Evolutionary conservation across 257 asterid genomes (phyloP), one percentile per base, ranked within the genome.

Genomic region (Solanum corneliomulleri): DNA sequence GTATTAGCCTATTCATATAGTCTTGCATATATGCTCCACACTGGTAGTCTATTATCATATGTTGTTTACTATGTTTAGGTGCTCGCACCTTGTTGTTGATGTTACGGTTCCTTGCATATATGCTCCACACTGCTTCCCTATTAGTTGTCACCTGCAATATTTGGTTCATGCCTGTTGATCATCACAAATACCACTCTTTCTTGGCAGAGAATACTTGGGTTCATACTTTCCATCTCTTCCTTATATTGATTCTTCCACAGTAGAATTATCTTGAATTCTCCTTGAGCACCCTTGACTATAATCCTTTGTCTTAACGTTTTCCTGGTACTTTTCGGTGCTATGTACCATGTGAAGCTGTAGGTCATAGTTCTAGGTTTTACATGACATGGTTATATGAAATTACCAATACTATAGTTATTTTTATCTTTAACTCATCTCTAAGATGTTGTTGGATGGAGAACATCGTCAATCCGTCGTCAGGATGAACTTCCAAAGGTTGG

Each of bases 391-490:
- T 39, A 11, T 75, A 85, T 8, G 68, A 29, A 11, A 85, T 85
- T 33, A 45, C 83, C 42, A 49, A 27, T 47, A 18, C 27, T 70
- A 29, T 49, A 45, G 60, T 70, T 85, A 7, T 13, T 33, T 89
- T 89, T 89, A 88, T 88, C 94, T 94, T 91, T 95, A 72, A 96
- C 93, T 74, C 37, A 66, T 86, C 89, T 74, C 84, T 89, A 87
- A 96, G 99, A 94, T 85, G 91, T 96, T 92, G 99, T 96, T 91
- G 99, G 99, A 87, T 96, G 99, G 99, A 92, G 99, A 90, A 96
- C 99, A 47, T 95, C 99, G 52, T 96, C 99, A 80, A 96, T 96
- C 78, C 97, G 99, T 84, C 98, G 98, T 80, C 98, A 88, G 80
- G 80, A 92, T 82, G 99, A 96, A 88, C 97, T 96, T 85, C 99